Evolutionary conservation across 2,329 filamentous ascomycete species (phyloP).

Genomic region (Colletotrichum tamarilloi): DNA sequence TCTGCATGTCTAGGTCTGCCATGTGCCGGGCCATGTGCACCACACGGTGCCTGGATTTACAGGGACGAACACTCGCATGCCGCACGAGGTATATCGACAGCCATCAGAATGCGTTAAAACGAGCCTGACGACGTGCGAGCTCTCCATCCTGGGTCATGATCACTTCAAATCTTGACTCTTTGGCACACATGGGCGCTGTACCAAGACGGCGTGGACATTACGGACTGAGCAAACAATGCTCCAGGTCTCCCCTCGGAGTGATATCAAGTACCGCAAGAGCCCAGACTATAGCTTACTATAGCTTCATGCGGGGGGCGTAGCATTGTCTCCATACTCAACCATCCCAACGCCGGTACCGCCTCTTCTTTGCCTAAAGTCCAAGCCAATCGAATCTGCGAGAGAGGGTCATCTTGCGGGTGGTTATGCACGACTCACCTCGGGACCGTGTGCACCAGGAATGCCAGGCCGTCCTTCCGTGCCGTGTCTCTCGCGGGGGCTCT

Average conservation of each 20-base stretch:
- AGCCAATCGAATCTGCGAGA: conserved; percentile 20
- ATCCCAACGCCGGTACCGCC: not conserved
- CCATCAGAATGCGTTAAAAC: not conserved
- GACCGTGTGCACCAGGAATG: conserved; percentile 9
- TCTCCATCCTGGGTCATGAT: not conserved
- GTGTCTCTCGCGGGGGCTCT: conserved; percentile 15
- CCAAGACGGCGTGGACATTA: not conserved
- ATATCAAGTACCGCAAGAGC: not conserved
- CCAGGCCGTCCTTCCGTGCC: conserved; percentile 29
- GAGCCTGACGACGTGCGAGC: not conserved
- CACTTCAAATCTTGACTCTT: not conserved
- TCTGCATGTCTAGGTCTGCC: not conserved
- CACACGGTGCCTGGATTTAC: not conserved
- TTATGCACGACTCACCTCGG: conserved; percentile 25
- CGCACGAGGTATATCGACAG: too few relatives aligned
- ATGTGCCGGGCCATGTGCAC: not conserved
- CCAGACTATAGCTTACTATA: not conserved
- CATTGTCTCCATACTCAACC: not conserved
- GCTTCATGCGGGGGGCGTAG: not conserved
- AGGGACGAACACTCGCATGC: not conserved
- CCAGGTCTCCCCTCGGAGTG: not conserved
- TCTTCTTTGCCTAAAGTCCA: conserved; percentile 4
- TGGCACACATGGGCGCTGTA: not conserved
- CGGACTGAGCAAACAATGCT: not conserved
- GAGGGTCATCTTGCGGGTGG: conserved; percentile 10